phyloP scores from a whole-genome alignment of 2,329 filamentous ascomycete species.

The Calycina marina region DNA sequence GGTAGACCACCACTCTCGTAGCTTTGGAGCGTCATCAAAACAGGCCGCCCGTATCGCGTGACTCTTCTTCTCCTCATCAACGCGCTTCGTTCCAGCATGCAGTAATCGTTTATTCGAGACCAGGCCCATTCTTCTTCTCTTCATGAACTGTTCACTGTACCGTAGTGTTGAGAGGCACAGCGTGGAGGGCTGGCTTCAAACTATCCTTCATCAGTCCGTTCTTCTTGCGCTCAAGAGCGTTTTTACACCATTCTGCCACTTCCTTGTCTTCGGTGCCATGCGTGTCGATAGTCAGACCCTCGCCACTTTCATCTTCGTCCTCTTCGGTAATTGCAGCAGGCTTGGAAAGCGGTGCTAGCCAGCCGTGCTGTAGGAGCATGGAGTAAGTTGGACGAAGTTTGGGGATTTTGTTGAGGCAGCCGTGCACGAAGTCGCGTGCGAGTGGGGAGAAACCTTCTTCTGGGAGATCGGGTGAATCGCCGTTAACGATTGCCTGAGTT shows the following conservation, averaged over 20 bases:
- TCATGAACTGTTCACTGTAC: too few relatives aligned
- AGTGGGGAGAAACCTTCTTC: constrained; percentile 61
- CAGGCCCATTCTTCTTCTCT: too few relatives aligned
- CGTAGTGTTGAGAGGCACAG: constrained; percentile 60
- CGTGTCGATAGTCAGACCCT: constrained; percentile 15
- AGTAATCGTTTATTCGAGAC: too few relatives aligned
- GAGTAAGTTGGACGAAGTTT: constrained; percentile 87
- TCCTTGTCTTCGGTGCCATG: constrained; percentile 50
- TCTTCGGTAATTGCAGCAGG: constrained; percentile 61
- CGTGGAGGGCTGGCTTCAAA: constrained; percentile 70
- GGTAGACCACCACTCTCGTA: too few relatives aligned
- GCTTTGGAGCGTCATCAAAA: too few relatives aligned
- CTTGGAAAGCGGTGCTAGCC: constrained; percentile 64
- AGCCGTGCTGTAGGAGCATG: constrained; percentile 77
- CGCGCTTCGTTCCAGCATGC: too few relatives aligned
- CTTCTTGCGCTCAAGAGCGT: constrained; percentile 51
- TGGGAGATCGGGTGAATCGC: constrained; percentile 83
- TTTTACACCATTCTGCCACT: constrained; percentile 72
- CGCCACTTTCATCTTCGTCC: constrained; percentile 35
- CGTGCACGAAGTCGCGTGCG: constrained; percentile 74
- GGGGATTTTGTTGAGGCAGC: constrained; percentile 85
- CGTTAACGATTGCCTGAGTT: constrained; percentile 83
- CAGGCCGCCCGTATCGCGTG: too few relatives aligned
- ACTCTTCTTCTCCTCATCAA: too few relatives aligned
- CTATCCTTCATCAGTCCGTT: constrained; percentile 37